Evolutionary conservation across 163 green algal species (phyloP), one percentile per base, ranked within the genome.

Genomic region (Scenedesmus sp.): DNA sequence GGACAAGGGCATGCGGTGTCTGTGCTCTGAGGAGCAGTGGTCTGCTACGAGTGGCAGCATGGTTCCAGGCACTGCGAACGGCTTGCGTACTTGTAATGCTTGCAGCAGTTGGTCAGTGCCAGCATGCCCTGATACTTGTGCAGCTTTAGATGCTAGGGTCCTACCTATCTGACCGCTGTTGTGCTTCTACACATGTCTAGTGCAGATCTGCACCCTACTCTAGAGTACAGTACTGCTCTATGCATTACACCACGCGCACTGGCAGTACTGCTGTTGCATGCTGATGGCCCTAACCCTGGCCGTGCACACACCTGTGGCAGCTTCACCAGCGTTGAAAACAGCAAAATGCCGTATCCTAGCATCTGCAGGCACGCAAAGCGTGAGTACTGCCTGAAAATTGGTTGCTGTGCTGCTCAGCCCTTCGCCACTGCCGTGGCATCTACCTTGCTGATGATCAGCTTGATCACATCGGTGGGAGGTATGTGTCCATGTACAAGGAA

Each of bases 341-440:
- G 93, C 2, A 99, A 88, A 86, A 99, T 98, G 18, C 86, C 95
- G 46, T 97, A 97, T 3, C 97, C 97, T 79, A 99, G 93, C n/a
- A 84, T 92, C 96, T 98, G 94, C 90, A 84, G 81, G 57, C 0
- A 20, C 76, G 64, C 18, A 66, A 54, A 64, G 54, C 9, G 77
- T 79, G 62, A 26, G 66, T 74, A 46, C 13, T 46, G 23, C 20
- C 2, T 46, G 34, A 16, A 12, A 76, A 18, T 76, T 76, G 70
- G 4, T 46, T 34, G n/a, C 74, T 79, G 59, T 74, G 54, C 15
- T 20, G 23, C 23, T 84, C 23, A 34, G 54, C 81, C 16, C 81
- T 67, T 52, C 10, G 18, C 7, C 60, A 23, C 23, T 23, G 26
- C 1, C 10, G 3, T 46, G 8, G 52, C 7, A 73, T 12, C 13